Base-by-base conservation (phyloP, 805 yeast genomes). In the Saccharomycopsis sp. region DNA sequence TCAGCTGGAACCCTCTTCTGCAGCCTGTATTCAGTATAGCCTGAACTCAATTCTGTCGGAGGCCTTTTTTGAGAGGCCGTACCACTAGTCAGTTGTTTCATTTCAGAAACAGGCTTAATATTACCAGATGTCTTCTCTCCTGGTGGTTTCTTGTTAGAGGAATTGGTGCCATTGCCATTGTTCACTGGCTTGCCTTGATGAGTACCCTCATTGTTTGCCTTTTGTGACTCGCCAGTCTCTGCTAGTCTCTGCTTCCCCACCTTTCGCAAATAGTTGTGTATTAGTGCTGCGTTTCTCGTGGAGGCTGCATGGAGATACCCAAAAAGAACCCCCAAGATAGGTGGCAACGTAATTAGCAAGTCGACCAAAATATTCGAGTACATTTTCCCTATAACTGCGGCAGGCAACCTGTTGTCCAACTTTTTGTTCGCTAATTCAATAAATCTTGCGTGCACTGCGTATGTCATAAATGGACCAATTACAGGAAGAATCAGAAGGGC, bases 221-320 rank as follows among this genome's bases (percentile, higher is more conserved):
- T 29, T 12, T 29, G 9, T 12, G 37, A 7, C 37, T 29, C 9
- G 37, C 9, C 21, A 44, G 48, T 20, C 18, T n/a, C 48, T n/a
- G 48, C 18, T 44, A 44, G 16, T 44, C 48, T 44, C 48, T 44
- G 48, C 16, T 12, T 44, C 7, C 21, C 48, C 16, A 44, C 50
- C 40, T 64, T 61, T 16, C 66, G 60, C 54, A 74, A 56, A 66
- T 64, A 69, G n/a, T 77, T 80, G 67, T 89, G 90, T 7, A 91
- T 77, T 64, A 89, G 66, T 0, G 92, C 91, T 0, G 97, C 96
- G 69, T 92, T 91, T 65, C 97, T 75, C 0, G 97, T 89, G 5
- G 96, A 88, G 67, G 97, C 88, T 1, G 84, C 88, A 66, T 89
- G 81, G 69, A 91, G 60, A 92, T 96, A 91, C 12, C 88, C 73